Conservation (phyloP, 2,329 filamentous ascomycete genomes). For the Colletotrichum caudatum region DNA sequence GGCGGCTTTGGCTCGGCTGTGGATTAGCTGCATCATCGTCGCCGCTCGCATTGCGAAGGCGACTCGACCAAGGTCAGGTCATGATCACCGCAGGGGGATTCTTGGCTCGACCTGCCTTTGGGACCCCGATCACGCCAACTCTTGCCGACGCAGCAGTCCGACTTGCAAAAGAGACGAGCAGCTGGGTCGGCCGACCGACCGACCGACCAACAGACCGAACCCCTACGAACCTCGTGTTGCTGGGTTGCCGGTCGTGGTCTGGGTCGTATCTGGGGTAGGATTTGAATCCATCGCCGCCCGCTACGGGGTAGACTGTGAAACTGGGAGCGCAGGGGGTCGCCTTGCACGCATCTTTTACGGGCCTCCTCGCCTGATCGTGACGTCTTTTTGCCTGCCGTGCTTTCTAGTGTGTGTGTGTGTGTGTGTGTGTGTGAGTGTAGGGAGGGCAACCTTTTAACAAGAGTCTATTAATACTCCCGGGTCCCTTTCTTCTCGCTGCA, state of each 20-base stretch:
- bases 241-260: neutral
- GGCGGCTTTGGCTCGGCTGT: neutral
- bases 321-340: slow-evolving; percentile 26
- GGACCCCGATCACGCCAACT: neutral
- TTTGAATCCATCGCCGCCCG: slow-evolving; percentile 3
- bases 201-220: no score
- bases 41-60: neutral
- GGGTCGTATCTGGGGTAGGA: slow-evolving; percentile 27
- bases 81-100: neutral
- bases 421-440: neutral
- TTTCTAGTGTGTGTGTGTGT: no score
- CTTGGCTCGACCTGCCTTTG: neutral
- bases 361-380: slow-evolving; percentile 25
- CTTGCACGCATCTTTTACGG: slow-evolving; percentile 13
- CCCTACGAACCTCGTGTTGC: neutral
- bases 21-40: neutral
- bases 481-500: neutral
- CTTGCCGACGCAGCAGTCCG: neutral
- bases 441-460: neutral
- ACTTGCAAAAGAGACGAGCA: neutral
- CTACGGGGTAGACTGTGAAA: slow-evolving; percentile 34
- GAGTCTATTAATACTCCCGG: slow-evolving; percentile 25
- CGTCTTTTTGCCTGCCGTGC: neutral
- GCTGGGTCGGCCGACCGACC: no score
- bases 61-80: neutral